Base-by-base conservation (phyloP, 192 early-diverging fungal species). In the Podila horticola region DNA sequence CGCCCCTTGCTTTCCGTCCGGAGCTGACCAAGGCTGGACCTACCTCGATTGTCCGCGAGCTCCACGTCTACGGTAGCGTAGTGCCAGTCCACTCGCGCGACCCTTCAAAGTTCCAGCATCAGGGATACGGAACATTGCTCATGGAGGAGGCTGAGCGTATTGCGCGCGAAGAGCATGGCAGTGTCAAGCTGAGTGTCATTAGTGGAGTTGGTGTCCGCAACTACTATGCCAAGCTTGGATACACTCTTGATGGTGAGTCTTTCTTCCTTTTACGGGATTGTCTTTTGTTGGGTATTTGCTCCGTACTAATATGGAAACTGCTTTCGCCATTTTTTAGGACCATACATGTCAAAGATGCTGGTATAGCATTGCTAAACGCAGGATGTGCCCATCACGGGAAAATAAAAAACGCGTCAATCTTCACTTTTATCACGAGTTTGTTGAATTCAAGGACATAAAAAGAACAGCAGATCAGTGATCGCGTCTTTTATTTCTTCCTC, bases 91-190 rank as follows among this genome's bases (percentile, higher is more conserved):
- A 98, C 71, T 94, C 91, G 65, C 89, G 98, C 31, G 96, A 99
- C 61, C 98, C 98, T 24, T 97, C 93, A 8, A 97, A 97, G 85
- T 99, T 99, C 90, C 98, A 99, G 87, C 98, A 99, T 84, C 98
- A 96, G 84, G 98, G 98, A 0, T 99, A 97, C 77, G 98, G 98
- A 38, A 98, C 97, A 3, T 82, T 99, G 83, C 76, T 99, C 64
- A 99, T 99, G 98, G 98, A 99, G 71, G 98, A 99, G 84, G 98
- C 98, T 1, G 98, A 98, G 87, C 82, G 98, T 28, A 99, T 99
- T 85, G 97, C 98, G 15, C 86, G 94, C 52, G 96, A 99, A 62
- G 98, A 99, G 84, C 98, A 99, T 75, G 95, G 94, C 30, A 95
- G 93, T 77, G 89, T 92, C 50, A 99, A 99, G 81, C 74, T 99